phyloP scores from a whole-genome alignment of 2,329 filamentous ascomycete genomes.

The Monilinia polystroma region DNA sequence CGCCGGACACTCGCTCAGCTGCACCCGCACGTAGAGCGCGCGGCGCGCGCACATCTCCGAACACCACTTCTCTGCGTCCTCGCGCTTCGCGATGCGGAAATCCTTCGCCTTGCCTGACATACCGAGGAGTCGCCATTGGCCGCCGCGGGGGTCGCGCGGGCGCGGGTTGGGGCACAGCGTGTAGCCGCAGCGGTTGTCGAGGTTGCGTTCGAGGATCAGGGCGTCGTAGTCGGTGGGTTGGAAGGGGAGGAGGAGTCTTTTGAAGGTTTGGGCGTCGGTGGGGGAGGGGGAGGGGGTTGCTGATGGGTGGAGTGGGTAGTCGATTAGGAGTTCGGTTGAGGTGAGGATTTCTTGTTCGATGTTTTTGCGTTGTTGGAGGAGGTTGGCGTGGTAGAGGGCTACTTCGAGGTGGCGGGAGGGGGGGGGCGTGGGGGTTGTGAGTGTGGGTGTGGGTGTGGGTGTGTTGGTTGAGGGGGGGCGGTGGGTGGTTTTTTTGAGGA shows the following conservation, averaged over 20 bases:
- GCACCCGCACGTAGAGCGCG: slow-evolving; percentile 83
- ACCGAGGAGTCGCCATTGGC: slow-evolving; percentile 66
- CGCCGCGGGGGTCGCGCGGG: slow-evolving; percentile 53
- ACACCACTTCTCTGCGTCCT: slow-evolving; percentile 84
- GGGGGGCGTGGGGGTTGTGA: slow-evolving; percentile 34
- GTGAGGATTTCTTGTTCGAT: slow-evolving; percentile 72
- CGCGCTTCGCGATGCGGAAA: slow-evolving; percentile 66
- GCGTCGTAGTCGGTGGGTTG: slow-evolving; percentile 88
- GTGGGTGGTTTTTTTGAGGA: slow-evolving; percentile 58
- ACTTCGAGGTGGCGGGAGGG: slow-evolving; percentile 55
- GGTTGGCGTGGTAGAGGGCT: slow-evolving; percentile 77
- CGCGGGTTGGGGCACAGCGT: slow-evolving; percentile 70
- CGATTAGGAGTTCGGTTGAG: slow-evolving; percentile 61
- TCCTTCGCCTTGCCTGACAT: slow-evolving; percentile 51
- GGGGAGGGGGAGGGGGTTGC: slow-evolving; percentile 53
- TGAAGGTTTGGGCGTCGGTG: slow-evolving; percentile 64
- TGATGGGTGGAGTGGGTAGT: slow-evolving; percentile 44
- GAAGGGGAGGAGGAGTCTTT: slow-evolving; percentile 66
- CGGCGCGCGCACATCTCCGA: slow-evolving; percentile 73
- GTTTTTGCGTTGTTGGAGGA: slow-evolving; percentile 79
- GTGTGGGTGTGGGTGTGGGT: slow-evolving; percentile 9
- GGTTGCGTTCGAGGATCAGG: slow-evolving; percentile 84
- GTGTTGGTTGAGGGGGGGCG: slow-evolving; percentile 41
- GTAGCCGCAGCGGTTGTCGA: slow-evolving; percentile 80
- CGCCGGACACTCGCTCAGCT: slow-evolving; percentile 79